phyloP scores from a whole-genome alignment of 129 eudicot genomes.

The Tanacetum coccineum region DNA sequence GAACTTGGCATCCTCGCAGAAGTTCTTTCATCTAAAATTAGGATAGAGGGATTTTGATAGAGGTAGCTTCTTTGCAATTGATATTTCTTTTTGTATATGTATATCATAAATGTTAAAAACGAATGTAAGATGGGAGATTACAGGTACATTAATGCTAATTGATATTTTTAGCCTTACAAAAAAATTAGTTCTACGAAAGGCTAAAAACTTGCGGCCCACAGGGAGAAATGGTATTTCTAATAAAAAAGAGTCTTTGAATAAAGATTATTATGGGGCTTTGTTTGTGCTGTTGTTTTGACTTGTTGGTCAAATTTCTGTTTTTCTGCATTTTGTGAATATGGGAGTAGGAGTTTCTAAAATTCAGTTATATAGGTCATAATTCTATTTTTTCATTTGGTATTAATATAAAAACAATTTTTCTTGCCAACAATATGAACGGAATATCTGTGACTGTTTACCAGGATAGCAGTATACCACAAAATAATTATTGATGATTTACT shows the following conservation, averaged over 20 bases:
- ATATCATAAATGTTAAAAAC: background rate
- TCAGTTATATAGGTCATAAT: too few species aligned
- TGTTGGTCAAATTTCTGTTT: too few species aligned
- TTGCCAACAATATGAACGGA: too few species aligned
- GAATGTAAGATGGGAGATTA: background rate
- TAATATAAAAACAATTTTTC: too few species aligned
- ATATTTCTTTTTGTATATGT: constrained; percentile 61
- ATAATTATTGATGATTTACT: too few species aligned
- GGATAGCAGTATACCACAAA: too few species aligned
- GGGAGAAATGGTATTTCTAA: background rate
- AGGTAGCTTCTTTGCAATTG: constrained; percentile 94
- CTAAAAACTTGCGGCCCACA: background rate
- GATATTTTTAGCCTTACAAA: background rate
- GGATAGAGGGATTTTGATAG: constrained; percentile 79
- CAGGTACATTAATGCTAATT: background rate
- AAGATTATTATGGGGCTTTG: background rate
- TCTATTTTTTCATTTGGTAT: too few species aligned
- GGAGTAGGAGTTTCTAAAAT: too few species aligned
- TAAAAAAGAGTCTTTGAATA: background rate
- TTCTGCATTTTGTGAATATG: too few species aligned
- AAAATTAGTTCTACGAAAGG: background rate
- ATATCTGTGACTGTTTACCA: too few species aligned
- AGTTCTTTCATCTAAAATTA: constrained; percentile 92
- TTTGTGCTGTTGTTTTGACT: too few species aligned
- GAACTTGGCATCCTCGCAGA: constrained; percentile 78